Evolutionary conservation across 345 rosid species (phyloP), one percentile per base, ranked within the genome.

Genomic region (Diplotaxis tenuifolia): DNA sequence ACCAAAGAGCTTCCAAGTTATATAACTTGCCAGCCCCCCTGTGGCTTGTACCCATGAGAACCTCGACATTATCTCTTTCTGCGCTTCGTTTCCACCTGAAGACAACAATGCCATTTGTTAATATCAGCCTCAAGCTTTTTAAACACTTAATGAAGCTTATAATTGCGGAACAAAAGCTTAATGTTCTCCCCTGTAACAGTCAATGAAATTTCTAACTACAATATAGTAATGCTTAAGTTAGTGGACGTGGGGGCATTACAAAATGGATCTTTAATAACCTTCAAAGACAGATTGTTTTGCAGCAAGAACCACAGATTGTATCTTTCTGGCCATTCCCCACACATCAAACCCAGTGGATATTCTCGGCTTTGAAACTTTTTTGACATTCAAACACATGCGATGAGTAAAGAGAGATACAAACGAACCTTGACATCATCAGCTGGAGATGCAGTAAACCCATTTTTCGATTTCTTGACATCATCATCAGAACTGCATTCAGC

Each of bases 1-100:
- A 77, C 76, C 76, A 72, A 60, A 40, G 68, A 60, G 77, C 58
- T 67, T 47, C 67, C 80, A 49, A 63, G 68, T 65, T 36, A 58
- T 36, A 58, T 78, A 47, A 61, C 77, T 72, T 53, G 34, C 69
- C 65, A 60, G 29, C 63, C 36, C 49, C 20, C 49, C 19, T 77
- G 21, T 72, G 53, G 36, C 42, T 53, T 72, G 8, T 61, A 25
- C 25, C 59, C 23, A 14, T 27, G 7, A 45, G 18, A 60, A 36
- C 2, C 52, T 0, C 0, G 25, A 28, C 3, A 53, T 85, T 81
- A 85, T 77, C 89, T 84, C 76, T 87, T 89, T 47, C 90, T 78
- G 27, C 95, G 90, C 75, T 89, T 87, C 0, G 90, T 42, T 80
- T 89, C 95, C 78, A 87, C 89, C 95, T 89, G 74, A 58, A 60